Percentiles rank a stretch among this genome's conserved stretches.
Evolutionary conservation across 1,284 basidiomycete genomes (phyloP).

Genomic region (Tylopilus sp.): DNA sequence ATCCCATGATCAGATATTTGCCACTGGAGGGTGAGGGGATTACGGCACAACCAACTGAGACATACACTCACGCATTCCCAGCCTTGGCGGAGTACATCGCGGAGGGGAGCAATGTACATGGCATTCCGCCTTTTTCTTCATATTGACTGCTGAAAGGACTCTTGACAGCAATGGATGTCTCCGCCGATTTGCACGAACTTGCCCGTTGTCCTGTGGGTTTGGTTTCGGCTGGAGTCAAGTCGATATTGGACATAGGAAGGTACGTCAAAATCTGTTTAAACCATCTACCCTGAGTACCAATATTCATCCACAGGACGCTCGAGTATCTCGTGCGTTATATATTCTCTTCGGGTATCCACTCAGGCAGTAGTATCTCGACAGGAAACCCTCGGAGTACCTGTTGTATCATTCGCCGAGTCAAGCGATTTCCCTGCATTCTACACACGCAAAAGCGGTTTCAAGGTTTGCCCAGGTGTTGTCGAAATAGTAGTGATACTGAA

Average conservation of each 20-base stretch:
- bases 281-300: slow-evolving; percentile 9
- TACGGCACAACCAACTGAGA: not conserved
- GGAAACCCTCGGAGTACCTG: slow-evolving; percentile 97
- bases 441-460: slow-evolving; percentile 76
- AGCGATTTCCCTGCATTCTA: slow-evolving; percentile 96
- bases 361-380: slow-evolving; percentile 30
- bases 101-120: slow-evolving; percentile 80
- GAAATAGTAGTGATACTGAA: slow-evolving; percentile 5
- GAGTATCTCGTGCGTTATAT: slow-evolving; percentile 75
- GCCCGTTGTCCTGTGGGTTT: slow-evolving; percentile 83
- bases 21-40: slow-evolving; percentile 68
- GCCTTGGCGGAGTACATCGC: slow-evolving; percentile 90
- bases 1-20: slow-evolving; percentile 55
- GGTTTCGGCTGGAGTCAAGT: slow-evolving; percentile 93
- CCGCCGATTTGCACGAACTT: slow-evolving; percentile 87
- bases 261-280: slow-evolving; percentile 21
- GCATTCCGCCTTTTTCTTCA: not conserved
- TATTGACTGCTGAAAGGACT: not conserved
- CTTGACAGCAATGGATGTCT: slow-evolving; percentile 83
- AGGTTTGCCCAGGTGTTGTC: slow-evolving; percentile 38
- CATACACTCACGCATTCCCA: slow-evolving; percentile 31
- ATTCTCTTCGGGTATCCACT: not conserved
- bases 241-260: slow-evolving; percentile 91
- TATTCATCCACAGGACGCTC: slow-evolving; percentile 58
- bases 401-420: slow-evolving; percentile 73